These are phyloP conservation scores for Neohortaea acidophila DNA, from an alignment of 495 filamentous ascomycete genomes.

Conservation along the genomic window DNA sequence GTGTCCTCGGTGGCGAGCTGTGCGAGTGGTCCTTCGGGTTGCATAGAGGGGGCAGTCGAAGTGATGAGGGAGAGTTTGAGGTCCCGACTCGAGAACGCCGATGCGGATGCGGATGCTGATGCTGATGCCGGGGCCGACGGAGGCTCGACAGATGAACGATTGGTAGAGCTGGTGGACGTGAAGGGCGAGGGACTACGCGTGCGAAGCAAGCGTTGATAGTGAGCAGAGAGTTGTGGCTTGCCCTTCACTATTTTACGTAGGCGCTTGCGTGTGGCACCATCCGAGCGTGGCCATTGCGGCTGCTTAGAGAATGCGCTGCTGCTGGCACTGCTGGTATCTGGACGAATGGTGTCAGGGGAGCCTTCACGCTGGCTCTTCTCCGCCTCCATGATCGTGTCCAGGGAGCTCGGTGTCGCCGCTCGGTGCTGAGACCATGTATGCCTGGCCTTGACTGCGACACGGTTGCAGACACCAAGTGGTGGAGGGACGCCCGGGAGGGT, in stretches of 20 bases:
- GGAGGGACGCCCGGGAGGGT: conserved; percentile 74
- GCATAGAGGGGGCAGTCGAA: conserved; percentile 68
- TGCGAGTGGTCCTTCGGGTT: conserved; percentile 53
- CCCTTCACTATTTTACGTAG: conserved; percentile 70
- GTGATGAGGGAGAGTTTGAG: conserved; percentile 73
- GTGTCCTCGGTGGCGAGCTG: conserved; percentile 35
- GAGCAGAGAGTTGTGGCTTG: conserved; percentile 51
- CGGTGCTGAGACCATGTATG: conserved; percentile 52
- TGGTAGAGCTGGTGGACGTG: conserved; percentile 26
- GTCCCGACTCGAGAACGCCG: conserved; percentile 51
- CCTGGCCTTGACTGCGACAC: conserved; percentile 73
- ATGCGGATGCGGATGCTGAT: no score
- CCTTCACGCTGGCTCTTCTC: conserved; percentile 19
- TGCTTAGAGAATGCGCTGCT: conserved; percentile 18
- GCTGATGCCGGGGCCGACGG: no score
- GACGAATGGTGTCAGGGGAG: conserved; percentile 30
- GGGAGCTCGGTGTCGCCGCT: conserved; percentile 2
- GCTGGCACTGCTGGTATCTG: conserved; percentile 34
- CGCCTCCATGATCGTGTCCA: conserved; percentile 11
- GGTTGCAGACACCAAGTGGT: conserved; percentile 75
- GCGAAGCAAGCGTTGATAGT: conserved; percentile 55
- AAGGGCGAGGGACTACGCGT: conserved; percentile 63
- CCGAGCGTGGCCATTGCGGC: conserved; percentile 63
- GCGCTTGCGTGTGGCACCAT: conserved; percentile 60
- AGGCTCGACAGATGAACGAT: conserved; percentile 21